A percentile compares a stretch with the other conserved stretches of the same genome.
phyloP scores from a whole-genome alignment of 176 grass and related monocot genomes.

The Raddia guianensis region DNA sequence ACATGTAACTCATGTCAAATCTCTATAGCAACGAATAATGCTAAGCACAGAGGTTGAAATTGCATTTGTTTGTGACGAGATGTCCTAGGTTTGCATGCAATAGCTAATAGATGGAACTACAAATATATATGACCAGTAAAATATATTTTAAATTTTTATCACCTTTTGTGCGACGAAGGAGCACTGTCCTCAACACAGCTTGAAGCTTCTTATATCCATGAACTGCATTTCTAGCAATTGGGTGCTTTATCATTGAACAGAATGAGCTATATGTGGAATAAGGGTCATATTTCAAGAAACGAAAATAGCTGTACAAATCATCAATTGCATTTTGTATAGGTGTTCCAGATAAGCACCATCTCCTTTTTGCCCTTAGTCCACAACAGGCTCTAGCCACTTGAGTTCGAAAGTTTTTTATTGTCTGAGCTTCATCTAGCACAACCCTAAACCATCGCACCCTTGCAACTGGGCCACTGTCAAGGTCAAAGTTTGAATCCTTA shows the following conservation, averaged over 20 bases:
- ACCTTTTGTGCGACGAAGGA: conserved; percentile 98
- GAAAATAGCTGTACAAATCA: conserved; percentile 96
- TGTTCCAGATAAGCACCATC: conserved; percentile 99
- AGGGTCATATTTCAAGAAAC: conserved; percentile 95
- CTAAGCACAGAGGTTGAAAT: neutral
- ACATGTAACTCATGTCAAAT: conserved; percentile 21
- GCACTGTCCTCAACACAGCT: conserved; percentile 76
- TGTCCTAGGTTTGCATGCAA: conserved; percentile 10
- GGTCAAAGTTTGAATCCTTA: conserved; percentile 61
- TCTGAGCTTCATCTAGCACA: conserved; percentile 98
- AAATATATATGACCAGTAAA: conserved; percentile 19
- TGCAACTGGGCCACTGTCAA: conserved; percentile 79
- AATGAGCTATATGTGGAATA: conserved; percentile 81
- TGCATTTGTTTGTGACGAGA: conserved; percentile 22
- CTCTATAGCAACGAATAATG: conserved; percentile 25
- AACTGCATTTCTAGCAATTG: conserved; percentile 75
- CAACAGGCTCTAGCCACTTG: conserved; percentile 90
- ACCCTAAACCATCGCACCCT: conserved; percentile 97
- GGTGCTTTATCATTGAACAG: conserved; percentile 84
- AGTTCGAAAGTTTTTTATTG: conserved; percentile 96
- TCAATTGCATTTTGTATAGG: conserved; percentile 99
- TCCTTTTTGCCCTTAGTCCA: conserved; percentile 87
- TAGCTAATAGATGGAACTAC: neutral
- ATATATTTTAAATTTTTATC: conserved; percentile 18
- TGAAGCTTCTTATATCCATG: conserved; percentile 95